phyloP scores from a whole-genome alignment of 495 filamentous ascomycete genomes.

The Penicillium coprophilum region DNA sequence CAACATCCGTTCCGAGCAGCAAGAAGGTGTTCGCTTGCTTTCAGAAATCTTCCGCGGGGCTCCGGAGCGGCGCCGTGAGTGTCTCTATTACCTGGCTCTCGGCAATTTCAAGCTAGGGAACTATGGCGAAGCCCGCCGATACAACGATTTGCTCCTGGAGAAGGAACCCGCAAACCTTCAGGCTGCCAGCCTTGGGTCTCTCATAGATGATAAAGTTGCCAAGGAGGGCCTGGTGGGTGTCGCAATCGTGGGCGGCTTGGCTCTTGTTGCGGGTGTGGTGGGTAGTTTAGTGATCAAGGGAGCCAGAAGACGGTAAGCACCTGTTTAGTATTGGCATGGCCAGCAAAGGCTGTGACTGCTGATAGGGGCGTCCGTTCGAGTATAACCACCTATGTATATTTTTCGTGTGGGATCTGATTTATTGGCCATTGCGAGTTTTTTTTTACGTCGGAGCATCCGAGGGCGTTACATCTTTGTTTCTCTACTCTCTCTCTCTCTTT shows the following conservation, averaged over 20 bases:
- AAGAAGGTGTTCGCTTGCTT: conserved; percentile 89
- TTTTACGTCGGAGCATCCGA: conserved; percentile 7
- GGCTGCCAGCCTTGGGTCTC: conserved; percentile 72
- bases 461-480: conserved; percentile 7
- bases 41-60: conserved; percentile 95
- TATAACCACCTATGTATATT: conserved; percentile 9
- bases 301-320: conserved; percentile 52
- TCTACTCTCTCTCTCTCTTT: background rate
- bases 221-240: conserved; percentile 93
- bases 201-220: conserved; percentile 95
- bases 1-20: conserved; percentile 75
- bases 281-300: conserved; percentile 81
- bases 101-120: conserved; percentile 98
- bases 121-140: conserved; percentile 88
- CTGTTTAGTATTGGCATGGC: conserved; percentile 12
- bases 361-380: conserved; percentile 8
- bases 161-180: conserved; percentile 89
- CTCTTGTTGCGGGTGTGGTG: conserved; percentile 89
- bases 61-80: conserved; percentile 90
- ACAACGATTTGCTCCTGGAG: conserved; percentile 88
- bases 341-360: conserved; percentile 27
- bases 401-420: conserved; percentile 4
- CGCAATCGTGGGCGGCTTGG: conserved; percentile 93
- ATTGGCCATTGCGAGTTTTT: conserved; percentile 7
- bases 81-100: conserved; percentile 93